phyloP scores from a whole-genome alignment of 176 grass and related monocot genomes.

The Otatea glauca region DNA sequence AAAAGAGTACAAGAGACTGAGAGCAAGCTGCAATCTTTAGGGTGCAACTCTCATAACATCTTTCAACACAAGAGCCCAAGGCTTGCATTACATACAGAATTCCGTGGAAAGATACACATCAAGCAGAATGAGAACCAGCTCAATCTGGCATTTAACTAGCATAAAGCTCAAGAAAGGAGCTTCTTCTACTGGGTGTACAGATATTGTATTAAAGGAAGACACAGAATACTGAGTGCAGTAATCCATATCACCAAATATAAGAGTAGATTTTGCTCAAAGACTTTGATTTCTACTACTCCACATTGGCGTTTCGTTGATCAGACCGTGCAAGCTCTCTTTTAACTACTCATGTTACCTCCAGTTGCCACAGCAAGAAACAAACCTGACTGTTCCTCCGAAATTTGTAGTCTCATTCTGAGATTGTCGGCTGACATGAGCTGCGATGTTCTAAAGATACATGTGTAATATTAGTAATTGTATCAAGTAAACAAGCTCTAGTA shows the following conservation, averaged over 20 bases:
- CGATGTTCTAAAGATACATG: not conserved
- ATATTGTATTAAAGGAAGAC: not conserved
- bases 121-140: conserved; percentile 16
- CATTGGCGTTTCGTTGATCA: not conserved
- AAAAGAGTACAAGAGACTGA: not conserved
- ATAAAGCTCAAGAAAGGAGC: conserved; percentile 42
- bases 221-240: not conserved
- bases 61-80: not conserved
- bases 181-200: conserved; percentile 13
- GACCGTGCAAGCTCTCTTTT: not conserved
- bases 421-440: conserved; percentile 17
- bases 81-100: conserved; percentile 37
- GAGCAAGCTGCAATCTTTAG: not conserved
- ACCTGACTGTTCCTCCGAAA: not conserved
- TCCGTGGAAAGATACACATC: conserved; percentile 32
- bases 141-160: conserved; percentile 22
- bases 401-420: not conserved
- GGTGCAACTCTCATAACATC: not conserved
- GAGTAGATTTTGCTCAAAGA: not conserved
- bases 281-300: not conserved
- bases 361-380: conserved; percentile 3
- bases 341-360: not conserved
- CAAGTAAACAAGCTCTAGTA: not conserved
- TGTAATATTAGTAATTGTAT: not conserved
- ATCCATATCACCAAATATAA: conserved; percentile 10